phyloP scores from a whole-genome alignment of 2,329 filamentous ascomycete species.

The Daldinia eschscholtzii region DNA sequence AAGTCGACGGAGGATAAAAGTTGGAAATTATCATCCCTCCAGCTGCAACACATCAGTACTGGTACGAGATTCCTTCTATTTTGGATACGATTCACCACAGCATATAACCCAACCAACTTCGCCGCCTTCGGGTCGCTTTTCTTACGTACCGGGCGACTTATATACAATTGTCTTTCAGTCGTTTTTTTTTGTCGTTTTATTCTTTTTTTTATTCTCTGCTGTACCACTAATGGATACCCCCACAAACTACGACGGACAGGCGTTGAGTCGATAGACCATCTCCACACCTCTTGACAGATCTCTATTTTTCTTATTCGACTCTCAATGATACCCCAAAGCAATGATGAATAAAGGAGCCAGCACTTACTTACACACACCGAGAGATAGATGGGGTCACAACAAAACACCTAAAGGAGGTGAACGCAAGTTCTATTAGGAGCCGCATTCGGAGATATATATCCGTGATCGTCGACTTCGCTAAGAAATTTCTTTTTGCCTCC shows the following conservation, averaged over 20 bases:
- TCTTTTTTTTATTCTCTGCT: slow-evolving; percentile 23
- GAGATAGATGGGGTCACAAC: slow-evolving; percentile 22
- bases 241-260: slow-evolving; percentile 25
- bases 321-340: slow-evolving; percentile 41
- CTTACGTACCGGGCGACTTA: slow-evolving; percentile 17
- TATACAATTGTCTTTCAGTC: slow-evolving; percentile 27
- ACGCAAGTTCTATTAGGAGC: slow-evolving; percentile 33
- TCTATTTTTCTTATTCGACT: slow-evolving; percentile 26
- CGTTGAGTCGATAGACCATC: slow-evolving; percentile 42
- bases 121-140: slow-evolving; percentile 18
- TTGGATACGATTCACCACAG: slow-evolving; percentile 40
- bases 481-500: slow-evolving; percentile 10
- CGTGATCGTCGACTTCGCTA: slow-evolving; percentile 11
- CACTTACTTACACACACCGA: slow-evolving; percentile 27
- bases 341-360: slow-evolving; percentile 37
- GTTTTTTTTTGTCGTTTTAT: slow-evolving; percentile 13
- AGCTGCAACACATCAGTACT: slow-evolving; percentile 14
- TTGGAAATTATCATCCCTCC: slow-evolving; percentile 5
- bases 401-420: slow-evolving; percentile 30
- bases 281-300: slow-evolving; percentile 39
- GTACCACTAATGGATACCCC: slow-evolving; percentile 41
- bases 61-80: slow-evolving; percentile 32
- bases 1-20: slow-evolving; percentile 54
- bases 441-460: slow-evolving; percentile 32
- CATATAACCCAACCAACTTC: slow-evolving; percentile 34